A percentile compares a stretch with the other conserved stretches of the same genome.
These are phyloP conservation scores for Hydrangea macrophylla DNA, from an alignment of 148 eudicot species.

Conservation along the genomic window DNA sequence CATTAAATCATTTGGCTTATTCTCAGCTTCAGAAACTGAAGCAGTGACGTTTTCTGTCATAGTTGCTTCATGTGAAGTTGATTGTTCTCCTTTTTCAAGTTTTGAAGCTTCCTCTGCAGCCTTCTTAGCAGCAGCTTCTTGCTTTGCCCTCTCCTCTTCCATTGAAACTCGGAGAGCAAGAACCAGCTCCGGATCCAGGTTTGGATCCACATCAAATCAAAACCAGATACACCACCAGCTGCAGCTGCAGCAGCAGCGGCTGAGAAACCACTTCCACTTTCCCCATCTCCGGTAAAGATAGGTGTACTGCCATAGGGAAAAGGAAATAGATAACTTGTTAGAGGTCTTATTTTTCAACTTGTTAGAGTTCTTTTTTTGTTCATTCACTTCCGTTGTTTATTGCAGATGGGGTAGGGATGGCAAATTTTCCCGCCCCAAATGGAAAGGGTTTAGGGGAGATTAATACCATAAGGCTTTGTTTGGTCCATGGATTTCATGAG, in stretches of 20 bases:
- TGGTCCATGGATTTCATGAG: too few relatives aligned
- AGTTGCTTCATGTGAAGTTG: conserved; percentile 72
- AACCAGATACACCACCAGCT: conserved; percentile 91
- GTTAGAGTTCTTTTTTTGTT: too few relatives aligned
- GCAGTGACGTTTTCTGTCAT: conserved; percentile 73
- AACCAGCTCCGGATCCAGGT: conserved; percentile 96
- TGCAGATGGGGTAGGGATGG: too few relatives aligned
- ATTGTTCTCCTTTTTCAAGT: conserved; percentile 61
- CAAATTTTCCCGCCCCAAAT: too few relatives aligned
- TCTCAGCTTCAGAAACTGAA: conserved; percentile 53
- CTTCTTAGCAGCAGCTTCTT: conserved; percentile 96
- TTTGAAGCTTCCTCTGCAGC: conserved; percentile 82
- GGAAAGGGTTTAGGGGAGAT: too few relatives aligned
- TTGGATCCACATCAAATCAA: conserved; percentile 97
- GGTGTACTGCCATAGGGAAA: conserved; percentile 57
- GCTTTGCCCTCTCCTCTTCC: conserved; percentile 99
- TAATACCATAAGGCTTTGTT: too few relatives aligned
- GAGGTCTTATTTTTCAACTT: too few relatives aligned
- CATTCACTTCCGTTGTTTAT: too few relatives aligned
- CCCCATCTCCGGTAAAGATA: conserved; percentile 94
- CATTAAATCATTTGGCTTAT: conserved; percentile 55
- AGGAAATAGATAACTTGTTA: background rate
- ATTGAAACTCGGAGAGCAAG: conserved; percentile 96
- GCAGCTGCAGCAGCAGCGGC: conserved; percentile 94
- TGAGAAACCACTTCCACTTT: conserved; percentile 92